phyloP scores from a whole-genome alignment of 78 protist species.

The Mastigamoeba balamuthi region DNA sequence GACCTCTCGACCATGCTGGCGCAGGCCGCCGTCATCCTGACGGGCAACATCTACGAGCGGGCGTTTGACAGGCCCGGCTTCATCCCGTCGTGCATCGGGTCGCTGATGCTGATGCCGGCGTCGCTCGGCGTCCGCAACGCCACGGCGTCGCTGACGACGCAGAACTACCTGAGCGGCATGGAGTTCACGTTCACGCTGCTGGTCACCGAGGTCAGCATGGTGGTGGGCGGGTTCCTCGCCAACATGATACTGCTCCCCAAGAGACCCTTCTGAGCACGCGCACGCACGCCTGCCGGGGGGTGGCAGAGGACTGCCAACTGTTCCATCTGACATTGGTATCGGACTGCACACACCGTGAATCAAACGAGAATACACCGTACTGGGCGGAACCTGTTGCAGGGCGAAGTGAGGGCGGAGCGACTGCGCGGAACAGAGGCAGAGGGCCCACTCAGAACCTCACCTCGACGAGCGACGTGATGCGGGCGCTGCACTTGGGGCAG shows the following conservation, averaged over 20 bases:
- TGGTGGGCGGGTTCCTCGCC: background rate
- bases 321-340: too few relatives aligned
- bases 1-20: background rate
- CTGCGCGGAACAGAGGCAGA: too few relatives aligned
- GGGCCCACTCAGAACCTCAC: too few relatives aligned
- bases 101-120: background rate
- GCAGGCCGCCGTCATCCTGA: background rate
- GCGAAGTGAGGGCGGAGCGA: too few relatives aligned
- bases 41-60: background rate
- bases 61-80: background rate
- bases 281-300: too few relatives aligned
- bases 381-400: too few relatives aligned
- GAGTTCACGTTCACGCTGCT: background rate
- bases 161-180: background rate
- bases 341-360: too few relatives aligned
- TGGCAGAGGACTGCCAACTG: too few relatives aligned
- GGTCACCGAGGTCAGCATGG: background rate
- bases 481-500: background rate
- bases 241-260: too few relatives aligned
- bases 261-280: too few relatives aligned
- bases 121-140: background rate
- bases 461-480: too few relatives aligned
- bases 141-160: background rate
- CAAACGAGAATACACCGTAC: too few relatives aligned
- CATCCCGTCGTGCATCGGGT: background rate